Evolutionary conservation across 2,329 filamentous ascomycete genomes (phyloP), one percentile per base, ranked within the genome.

Genomic region (Exophiala spinifera): DNA sequence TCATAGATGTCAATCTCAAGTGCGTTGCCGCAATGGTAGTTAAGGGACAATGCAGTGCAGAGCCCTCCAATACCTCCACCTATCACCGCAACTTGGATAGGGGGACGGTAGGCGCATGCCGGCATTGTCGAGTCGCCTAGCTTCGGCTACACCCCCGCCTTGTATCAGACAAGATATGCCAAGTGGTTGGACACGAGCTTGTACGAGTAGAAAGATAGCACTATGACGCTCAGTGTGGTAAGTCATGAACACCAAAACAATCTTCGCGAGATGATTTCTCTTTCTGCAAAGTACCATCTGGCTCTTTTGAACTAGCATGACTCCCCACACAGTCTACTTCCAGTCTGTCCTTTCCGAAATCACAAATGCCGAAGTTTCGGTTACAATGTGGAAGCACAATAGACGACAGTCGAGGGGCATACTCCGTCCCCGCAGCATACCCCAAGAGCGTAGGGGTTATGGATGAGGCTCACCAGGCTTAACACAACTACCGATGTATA

Each of bases 11-110:
- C 62, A 2, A 68, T 54, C 28, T 64, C 64, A 56, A 61, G 61
- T 61, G 49, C 59, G 19, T 42, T 23, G 4, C 40, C 44, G 36
- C 46, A 53, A 54, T 71, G 68, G 40, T 71, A 64, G 44, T 70
- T 65, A 5, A 74, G 65, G n/a, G 69, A 64, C 13, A 74, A 66
- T 13, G 70, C 67, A 14, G 66, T 61, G 51, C 66, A 68, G 19
- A 74, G 66, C 14, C 72, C 72, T 25, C 69, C 70, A 19, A 74
- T 70, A 50, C 72, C 72, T 20, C 71, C 72, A 20, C 72, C 72
- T 15, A 73, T 65, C 28, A 74, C 64, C 49, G 69, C 72, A 40
- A 75, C 61, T 11, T 55, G 55, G 39, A 67, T 59, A 6, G 62
- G 45, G n/a, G 54, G 40, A 10, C 40, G 46, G 25, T 55, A 17